These are phyloP conservation scores for Ceratopteris richardii DNA, from an alignment of 75 land plant genomes.

Conservation along the genomic window DNA sequence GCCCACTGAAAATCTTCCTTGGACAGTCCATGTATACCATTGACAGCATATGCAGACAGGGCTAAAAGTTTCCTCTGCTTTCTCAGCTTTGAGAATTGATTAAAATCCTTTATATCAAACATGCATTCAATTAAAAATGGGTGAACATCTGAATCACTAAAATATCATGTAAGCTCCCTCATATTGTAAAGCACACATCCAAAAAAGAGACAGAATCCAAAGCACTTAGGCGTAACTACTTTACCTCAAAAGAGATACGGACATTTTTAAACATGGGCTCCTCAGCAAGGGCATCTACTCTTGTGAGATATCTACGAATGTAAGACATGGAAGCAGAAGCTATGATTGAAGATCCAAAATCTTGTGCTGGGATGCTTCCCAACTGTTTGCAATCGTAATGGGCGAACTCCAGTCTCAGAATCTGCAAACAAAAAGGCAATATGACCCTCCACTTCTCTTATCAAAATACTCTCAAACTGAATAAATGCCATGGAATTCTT, in stretches of 20 bases:
- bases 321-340: constrained; percentile 9
- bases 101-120: constrained; percentile 17
- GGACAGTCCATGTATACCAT: constrained; percentile 2
- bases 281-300: constrained; percentile 8
- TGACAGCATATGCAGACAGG: constrained; percentile 7
- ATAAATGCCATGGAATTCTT: too few species aligned
- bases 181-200: not conserved
- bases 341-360: constrained; percentile 14
- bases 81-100: constrained; percentile 6
- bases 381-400: constrained; percentile 13
- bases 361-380: constrained; percentile 12
- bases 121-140: not conserved
- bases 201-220: too few species aligned
- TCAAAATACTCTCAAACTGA: too few species aligned
- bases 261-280: constrained; percentile 8
- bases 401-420: constrained; percentile 11
- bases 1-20: constrained; percentile 16
- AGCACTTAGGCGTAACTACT: too few species aligned
- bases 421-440: constrained; percentile 7
- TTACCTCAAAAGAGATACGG: constrained; percentile 10
- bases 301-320: constrained; percentile 7
- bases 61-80: constrained; percentile 6
- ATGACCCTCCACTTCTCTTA: not conserved
- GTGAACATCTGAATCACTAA: not conserved
- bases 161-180: not conserved